Evolutionary conservation across 179 eudicot genomes (phyloP), one percentile per base, ranked within the genome.

Genomic region (Camellia oleifera): DNA sequence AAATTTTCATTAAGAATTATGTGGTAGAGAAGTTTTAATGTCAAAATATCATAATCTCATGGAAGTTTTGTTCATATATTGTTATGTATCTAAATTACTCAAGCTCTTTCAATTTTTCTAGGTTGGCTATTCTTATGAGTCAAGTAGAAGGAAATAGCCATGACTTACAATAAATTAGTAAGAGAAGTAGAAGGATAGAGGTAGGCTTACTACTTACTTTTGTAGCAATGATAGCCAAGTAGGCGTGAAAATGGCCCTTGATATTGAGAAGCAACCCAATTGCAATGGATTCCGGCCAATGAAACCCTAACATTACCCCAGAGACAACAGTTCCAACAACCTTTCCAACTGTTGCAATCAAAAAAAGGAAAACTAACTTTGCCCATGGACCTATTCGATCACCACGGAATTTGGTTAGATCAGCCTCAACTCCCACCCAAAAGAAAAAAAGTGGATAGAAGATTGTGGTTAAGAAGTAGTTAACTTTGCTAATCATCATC

Each of bases 241-340:
- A 95, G 69, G 92, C 84, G 71, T 95, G 99, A 61, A 93, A 81
- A 82, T 92, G 99, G 4, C 99, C 99, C 85, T 95, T 95, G 79
- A 92, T 89, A 57, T 87, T 91, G 52, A 95, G 78, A 79, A 95
- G 88, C 90, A 92, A 81, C 4, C 97, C 99, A 46, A 92, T 90
- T 42, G 92, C 90, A 7, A 91, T 80, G 0, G 98, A 90, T 68
- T 95, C 99, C 2, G 86, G 90, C 93, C 94, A 92, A 73, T 89
- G 90, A 85, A 89, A 88, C n/a, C 89, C 89, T 32, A 90, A 86
- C 81, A 93, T 81, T 44, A 89, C 85, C 71, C 97, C 95, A 0
- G 94, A 86, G 13, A 91, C 68, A 82, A 88, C 20, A 3, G 97
- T 80, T 18, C 99, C 99, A 6, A 87, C 60, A 56, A 94, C 88